Evolutionary conservation across 768 basidiomycete species (phyloP), one percentile per base, ranked within the genome.

Genomic region (Lactifluus rugatus): DNA sequence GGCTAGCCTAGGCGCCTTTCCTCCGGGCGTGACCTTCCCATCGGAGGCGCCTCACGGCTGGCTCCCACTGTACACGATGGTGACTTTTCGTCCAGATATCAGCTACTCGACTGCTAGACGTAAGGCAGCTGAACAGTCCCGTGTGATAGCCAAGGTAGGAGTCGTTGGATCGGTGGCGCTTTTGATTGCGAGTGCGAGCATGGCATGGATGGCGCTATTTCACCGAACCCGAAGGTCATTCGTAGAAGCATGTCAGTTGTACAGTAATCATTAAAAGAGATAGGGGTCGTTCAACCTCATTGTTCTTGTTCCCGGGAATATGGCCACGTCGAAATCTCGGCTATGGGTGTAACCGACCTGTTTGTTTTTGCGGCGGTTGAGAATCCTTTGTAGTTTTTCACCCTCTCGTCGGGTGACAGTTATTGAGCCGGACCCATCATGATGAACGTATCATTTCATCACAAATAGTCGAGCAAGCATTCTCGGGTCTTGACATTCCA

Each of bases 61-160:
- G 94, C 79, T 93, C 52, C 89, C 92, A 57, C 77, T 95, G 50
- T 99, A 99, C 72, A 91, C 91, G 34, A 96, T 98, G 94, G 87
- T 96, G 64, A 97, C 95, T 45, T 99, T 99, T 75, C 81, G 95
- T 42, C 91, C 93, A 51, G 95, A 98, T 72, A 82, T 99, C 66
- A 86, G 85, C 69, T 99, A 99, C 69, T 83, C 84, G 56, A 83
- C 82, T 50, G 94, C 86, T 21, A 80, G 81, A 69, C 77, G 75
- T 68, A 84, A 83, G 70, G 86, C 86, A 56, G 75, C 71, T 60
- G 73, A 77, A 68, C 95, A 99, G 73, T 74, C 78, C n/a, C 70
- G 68, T 31, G 76, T 89, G 53, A 73, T 97, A 61, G 70, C 73
- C 52, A 68, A 70, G 50, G 67, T 77, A 14, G 79, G 77, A 23